Evolutionary conservation across 768 basidiomycete species (phyloP), one percentile per base, ranked within the genome.

Genomic region (Mycena polygramma): DNA sequence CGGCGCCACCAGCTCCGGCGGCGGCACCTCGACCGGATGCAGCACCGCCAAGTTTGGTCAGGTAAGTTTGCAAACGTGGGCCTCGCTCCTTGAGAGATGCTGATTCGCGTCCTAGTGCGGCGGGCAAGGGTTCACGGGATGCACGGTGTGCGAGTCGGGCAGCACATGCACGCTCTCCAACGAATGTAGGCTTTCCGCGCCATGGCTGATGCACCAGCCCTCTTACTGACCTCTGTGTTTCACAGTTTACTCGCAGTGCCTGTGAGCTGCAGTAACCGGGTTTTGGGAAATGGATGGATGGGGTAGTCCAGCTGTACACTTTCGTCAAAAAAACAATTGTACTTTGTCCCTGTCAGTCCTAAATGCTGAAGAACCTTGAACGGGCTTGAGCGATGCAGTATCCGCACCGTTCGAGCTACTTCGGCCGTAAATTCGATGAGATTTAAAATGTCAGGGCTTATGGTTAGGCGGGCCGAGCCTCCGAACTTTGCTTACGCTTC

Each of bases 41-140:
- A 57, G 30, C 54, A 57, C 63, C 63, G 54, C 63, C 43, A 24
- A 57, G 54, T 65, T 65, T 26, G 63, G 63, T 39, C 63, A 65
- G 63, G 63, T 65, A 65, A 57, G 53, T 48, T 65, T 55, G 53
- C 53, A 55, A 57, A 45, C 63, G 63, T 57, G 54, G 46, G 26
- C 63, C 53, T 57, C 45, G 43, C 43, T 65, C 35, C 53, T 30
- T n/a, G 62, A 36, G 45, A 65, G 37, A 54, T 46, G 45, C 54
- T 57, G 63, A 65, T 48, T 65, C 43, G 45, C 63, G 43, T 45
- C 63, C 30, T 65, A 65, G 63, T 65, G 63, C 54, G 63, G 63
- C 63, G 63, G 63, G 45, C 41, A 45, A 65, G 63, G 54, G 53
- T 65, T 55, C 63, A 65, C 63, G n/a, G 63, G 63, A 57, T 65